phyloP scores from a whole-genome alignment of 2,329 filamentous ascomycete species.

The Clarireedia monteithiana region DNA sequence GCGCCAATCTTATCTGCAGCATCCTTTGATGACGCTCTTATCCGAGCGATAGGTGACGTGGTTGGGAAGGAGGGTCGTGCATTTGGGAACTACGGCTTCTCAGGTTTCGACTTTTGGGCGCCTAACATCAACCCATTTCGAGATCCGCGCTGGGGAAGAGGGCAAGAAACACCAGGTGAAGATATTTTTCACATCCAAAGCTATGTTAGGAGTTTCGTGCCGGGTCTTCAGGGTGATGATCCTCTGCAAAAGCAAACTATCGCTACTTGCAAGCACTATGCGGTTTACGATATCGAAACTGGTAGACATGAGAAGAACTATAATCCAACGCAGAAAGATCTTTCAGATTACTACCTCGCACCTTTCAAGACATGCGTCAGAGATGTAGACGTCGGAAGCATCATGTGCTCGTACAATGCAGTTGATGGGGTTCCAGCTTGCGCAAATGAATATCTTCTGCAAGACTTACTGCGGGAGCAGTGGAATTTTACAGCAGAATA shows the following conservation, averaged over 20 bases:
- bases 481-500: slow-evolving; percentile 56
- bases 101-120: slow-evolving; percentile 53
- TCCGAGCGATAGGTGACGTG: slow-evolving; percentile 38
- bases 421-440: slow-evolving; percentile 61
- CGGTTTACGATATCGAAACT: slow-evolving; percentile 46
- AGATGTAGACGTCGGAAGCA: slow-evolving; percentile 47
- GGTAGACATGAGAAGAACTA: slow-evolving; percentile 42
- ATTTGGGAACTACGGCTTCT: slow-evolving; percentile 52
- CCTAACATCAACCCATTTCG: slow-evolving; percentile 61
- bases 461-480: slow-evolving; percentile 54
- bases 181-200: slow-evolving; percentile 42
- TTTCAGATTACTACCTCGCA: slow-evolving; percentile 60
- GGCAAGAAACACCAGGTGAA: slow-evolving; percentile 53
- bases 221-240: slow-evolving; percentile 41
- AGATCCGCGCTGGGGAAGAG: slow-evolving; percentile 56
- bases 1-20: slow-evolving; percentile 55
- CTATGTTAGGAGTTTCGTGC: slow-evolving; percentile 46
- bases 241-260: slow-evolving; percentile 29
- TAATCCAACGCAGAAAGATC: slow-evolving; percentile 51
- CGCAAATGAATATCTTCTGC: slow-evolving; percentile 52
- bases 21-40: slow-evolving; percentile 55
- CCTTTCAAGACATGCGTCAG: slow-evolving; percentile 56
- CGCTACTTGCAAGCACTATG: slow-evolving; percentile 53
- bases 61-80: slow-evolving; percentile 56
- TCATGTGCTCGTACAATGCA: slow-evolving; percentile 58